Evolutionary conservation across 768 basidiomycete species (phyloP), one percentile per base, ranked within the genome.

Genomic region (Tephrocybe rancida): DNA sequence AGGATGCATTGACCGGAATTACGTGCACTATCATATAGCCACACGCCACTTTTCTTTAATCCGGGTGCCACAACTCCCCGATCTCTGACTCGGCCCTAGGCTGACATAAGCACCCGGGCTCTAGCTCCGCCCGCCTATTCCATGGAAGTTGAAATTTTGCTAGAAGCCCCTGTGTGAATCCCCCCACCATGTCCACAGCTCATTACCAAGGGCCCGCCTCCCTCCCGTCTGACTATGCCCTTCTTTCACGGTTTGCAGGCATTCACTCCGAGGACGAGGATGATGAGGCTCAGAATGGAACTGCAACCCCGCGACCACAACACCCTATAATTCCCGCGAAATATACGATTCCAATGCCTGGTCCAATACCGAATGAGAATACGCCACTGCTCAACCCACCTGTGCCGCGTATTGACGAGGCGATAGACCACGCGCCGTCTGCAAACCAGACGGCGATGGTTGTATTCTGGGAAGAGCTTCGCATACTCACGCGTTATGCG

Each of bases 201-300:
- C 82, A 84, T 60, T 77, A 81, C 32, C 78, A 82, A 61, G 73
- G 76, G 2, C 78, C 86, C 8, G 78, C 79, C 8, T 86, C 86
- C 1, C 67, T 88, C 18, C 83, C 83, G 11, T 82, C 86, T 2
- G 86, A 87, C 70, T 85, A 86, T 57, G 85, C 83, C 6, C 72
- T 86, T 30, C 69, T 88, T 9, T 81, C 84, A 25, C 77, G 76
- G 8, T 82, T 75, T 60, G 74, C 76, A 5, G 71, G 71, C 18
- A 54, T 67, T 39, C 64, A 67, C 27, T 19, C 54, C 21, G 65
- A 65, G n/a, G 45, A 54, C 8, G 56, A 58, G 19, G 35, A 35
- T 13, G 51, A 46, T 22, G 41, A 38, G 21, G 41, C 5, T 5
- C 4, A 44, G 9, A 30, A 52, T 18, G 39, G 32, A 10, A 34